Conservation (phyloP, 2,329 filamentous ascomycete genomes). For the Calonectria montana region DNA sequence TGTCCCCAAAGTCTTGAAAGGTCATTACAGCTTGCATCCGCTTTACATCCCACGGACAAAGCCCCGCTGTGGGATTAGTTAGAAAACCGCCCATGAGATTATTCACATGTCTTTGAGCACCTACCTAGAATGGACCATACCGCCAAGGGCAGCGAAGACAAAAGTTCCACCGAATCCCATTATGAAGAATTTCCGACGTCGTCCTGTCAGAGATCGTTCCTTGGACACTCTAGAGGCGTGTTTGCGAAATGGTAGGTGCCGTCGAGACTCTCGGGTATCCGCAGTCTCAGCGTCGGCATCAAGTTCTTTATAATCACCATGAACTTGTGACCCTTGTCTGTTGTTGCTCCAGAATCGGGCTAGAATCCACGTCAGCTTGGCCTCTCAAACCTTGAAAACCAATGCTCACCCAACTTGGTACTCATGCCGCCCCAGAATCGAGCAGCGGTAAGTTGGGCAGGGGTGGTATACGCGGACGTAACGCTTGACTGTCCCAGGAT, state of each 20-base stretch:
- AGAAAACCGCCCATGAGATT: not conserved
- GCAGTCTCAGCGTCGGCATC: not conserved
- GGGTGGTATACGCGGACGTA: not conserved
- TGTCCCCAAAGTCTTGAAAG: slow-evolving; percentile 81
- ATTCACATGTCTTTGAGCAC: not conserved
- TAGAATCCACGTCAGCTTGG: slow-evolving; percentile 10
- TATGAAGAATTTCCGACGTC: slow-evolving; percentile 8
- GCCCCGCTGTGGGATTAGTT: slow-evolving; percentile 16
- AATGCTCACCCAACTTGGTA: not conserved
- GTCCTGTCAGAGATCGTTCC: not conserved
- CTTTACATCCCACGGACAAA: slow-evolving; percentile 38
- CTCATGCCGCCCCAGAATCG: not conserved
- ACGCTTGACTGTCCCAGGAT: not conserved
- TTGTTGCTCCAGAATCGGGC: not conserved
- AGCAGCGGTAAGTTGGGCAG: not conserved
- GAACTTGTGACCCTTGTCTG: not conserved
- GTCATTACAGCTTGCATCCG: slow-evolving; percentile 60
- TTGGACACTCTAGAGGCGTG: not conserved
- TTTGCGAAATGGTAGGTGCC: not conserved
- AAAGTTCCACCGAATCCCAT: slow-evolving; percentile 7
- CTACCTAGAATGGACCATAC: not conserved
- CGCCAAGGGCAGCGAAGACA: not conserved
- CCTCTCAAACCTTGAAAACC: not conserved
- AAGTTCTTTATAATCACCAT: not conserved
- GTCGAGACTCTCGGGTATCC: not conserved